Evolutionary conservation across 2,329 filamentous ascomycete genomes (phyloP), one percentile per base, ranked within the genome.

Genomic region (Penicillium thymicola): DNA sequence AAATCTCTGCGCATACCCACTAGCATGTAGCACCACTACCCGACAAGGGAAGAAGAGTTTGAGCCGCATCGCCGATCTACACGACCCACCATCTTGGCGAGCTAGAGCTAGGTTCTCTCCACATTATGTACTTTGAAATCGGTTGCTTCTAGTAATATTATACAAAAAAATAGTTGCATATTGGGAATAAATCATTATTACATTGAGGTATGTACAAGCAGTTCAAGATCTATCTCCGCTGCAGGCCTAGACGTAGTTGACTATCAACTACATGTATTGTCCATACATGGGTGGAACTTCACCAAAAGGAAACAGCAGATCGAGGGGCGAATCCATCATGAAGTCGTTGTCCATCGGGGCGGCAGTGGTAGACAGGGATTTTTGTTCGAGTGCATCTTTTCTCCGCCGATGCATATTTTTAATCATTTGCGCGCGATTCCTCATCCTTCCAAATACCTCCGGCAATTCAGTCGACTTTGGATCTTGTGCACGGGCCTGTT

Each of bases 31-130:
- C n/a, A 38, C 5, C 23, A 27, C 9, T 43, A 27, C 6, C 10
- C 16, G 16, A 18, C 10, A 10, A 23, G 18, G 5, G 3, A n/a
- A 16, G 10, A 43, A 4, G 2, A 43, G 9, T 30, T 32, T 82
- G 80, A 10, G 80, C 80, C 2, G 79, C 74, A 61, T 82, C 79
- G 8, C 80, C 80, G 28, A 82, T 75, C 4, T 81, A 66, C 21
- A 78, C 71, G 46, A 79, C 77, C 10, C 78, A 71, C 16, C 72
- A 70, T 4, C 66, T 64, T 3, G 73, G 68, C 67, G 76, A 82
- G 56, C 81, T 80, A 64, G 21, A 50, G 40, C 9, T 50, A 50
- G 11, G 51, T 7, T 60, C 51, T 34, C 55, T 46, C 57, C 60
- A 59, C 51, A 46, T 51, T 4, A 54, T 38, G 6, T 21, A 38